Base-by-base conservation (phyloP, 2,329 filamentous ascomycete species). In the Thelonectria blattea region DNA sequence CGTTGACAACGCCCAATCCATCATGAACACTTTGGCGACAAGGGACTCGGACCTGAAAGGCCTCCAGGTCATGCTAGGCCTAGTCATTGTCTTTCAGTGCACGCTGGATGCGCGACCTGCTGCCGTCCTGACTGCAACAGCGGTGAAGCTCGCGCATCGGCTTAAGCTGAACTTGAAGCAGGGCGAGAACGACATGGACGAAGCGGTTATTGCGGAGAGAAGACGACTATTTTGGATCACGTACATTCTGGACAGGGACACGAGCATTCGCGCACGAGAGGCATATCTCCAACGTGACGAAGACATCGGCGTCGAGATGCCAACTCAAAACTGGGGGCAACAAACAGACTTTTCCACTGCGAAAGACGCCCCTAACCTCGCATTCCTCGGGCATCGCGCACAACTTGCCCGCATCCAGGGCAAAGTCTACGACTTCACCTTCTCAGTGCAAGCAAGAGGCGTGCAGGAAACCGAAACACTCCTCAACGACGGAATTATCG, bases 391-490 rank as follows among this genome's bases (percentile, higher is more conserved):
- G 3, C 22, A 43, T 1, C 58, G 61, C 1, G n/a, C 43, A 6
- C 0, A 7, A 10, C 1, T 65, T 0, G 61, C 61, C 18, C 14
- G 24, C 20, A 64, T 58, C 0, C 61, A 65, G 46, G 63, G 63
- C 51, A 65, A 56, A 12, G 52, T 62, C 2, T 64, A 62, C 6
- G 61, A 65, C 24, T 6, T 59, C 17, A 43, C n/a, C 15, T 43
- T 43, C 41, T 43, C 41, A 9, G 41, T 43, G 10, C 41, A 43
- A 10, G 41, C 41, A 10, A 8, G 18, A 9, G 41, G n/a, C 7
- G 15, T 43, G n/a, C n/a, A 43, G 17, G 14, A n/a, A 20, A 43
- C n/a, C 10, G 7, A 43, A n/a, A 17, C 5, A 6, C 12, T 11
- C 4, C 41, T 43, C 41, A 43, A 43, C 18, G 41, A 17, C n/a